Evolutionary conservation across 306 rosid species (phyloP).

Genomic region (Vigna unguiculata): DNA sequence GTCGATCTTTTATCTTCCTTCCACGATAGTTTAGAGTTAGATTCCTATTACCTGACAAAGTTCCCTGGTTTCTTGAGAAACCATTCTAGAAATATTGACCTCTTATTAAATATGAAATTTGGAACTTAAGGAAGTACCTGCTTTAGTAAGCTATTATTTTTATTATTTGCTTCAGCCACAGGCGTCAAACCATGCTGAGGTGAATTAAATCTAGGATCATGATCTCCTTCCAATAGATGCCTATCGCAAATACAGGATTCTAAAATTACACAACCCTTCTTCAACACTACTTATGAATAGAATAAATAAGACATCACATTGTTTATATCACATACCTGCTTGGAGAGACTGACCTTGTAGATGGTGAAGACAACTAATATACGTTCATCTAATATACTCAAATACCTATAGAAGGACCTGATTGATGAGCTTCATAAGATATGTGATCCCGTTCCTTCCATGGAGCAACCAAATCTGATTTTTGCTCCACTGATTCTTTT

Average conservation of each 20-base stretch:
- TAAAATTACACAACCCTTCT: conserved; percentile 39
- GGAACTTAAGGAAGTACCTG: conserved; percentile 60
- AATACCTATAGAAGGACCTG: conserved; percentile 51
- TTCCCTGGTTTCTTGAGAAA: too few species aligned
- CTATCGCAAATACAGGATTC: conserved; percentile 55
- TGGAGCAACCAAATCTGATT: conserved; percentile 48
- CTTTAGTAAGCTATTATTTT: conserved; percentile 69
- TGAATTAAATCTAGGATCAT: conserved; percentile 58
- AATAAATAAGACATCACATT: conserved; percentile 38
- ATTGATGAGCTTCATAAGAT: conserved; percentile 59
- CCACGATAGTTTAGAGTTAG: too few species aligned
- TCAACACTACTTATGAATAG: conserved; percentile 16
- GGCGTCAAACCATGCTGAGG: conserved; percentile 74
- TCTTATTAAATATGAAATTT: conserved; percentile 28
- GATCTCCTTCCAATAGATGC: conserved; percentile 64
- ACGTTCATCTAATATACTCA: conserved; percentile 48
- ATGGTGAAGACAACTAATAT: conserved; percentile 62
- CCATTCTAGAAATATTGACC: conserved; percentile 37
- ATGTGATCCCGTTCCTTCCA: conserved; percentile 61
- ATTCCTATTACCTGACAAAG: too few species aligned
- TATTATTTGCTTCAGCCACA: conserved; percentile 60
- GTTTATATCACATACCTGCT: too few species aligned
- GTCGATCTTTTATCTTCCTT: too few species aligned
- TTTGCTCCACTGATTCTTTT: conserved; percentile 56
- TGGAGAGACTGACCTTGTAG: conserved; percentile 67